Percentiles rank a stretch among this genome's conserved stretches.
Conservation (phyloP, 345 rosid genomes). For the Salix dunnii region DNA sequence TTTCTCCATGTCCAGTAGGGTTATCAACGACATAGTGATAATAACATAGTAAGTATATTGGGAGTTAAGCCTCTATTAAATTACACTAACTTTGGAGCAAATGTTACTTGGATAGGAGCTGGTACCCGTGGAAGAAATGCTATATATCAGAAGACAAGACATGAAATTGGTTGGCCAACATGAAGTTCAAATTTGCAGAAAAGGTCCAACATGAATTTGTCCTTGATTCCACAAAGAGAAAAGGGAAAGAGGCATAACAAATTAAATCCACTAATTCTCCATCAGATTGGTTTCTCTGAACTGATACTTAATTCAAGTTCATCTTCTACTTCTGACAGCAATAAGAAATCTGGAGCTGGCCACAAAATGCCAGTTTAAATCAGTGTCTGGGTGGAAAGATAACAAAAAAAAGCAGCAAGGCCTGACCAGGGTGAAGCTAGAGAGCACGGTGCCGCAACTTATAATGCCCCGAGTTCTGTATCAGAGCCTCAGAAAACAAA, state of each 20-base stretch:
- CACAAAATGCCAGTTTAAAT: slow-evolving; percentile 18
- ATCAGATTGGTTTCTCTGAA: slow-evolving; percentile 22
- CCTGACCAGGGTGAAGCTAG: slow-evolving; percentile 20
- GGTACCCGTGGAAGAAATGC: neutral
- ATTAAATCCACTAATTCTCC: slow-evolving; percentile 8
- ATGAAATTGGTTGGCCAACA: too few relatives aligned
- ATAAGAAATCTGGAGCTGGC: slow-evolving; percentile 17
- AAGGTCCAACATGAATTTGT: slow-evolving; percentile 24
- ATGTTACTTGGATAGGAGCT: neutral
- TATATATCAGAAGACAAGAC: neutral
- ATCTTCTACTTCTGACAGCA: slow-evolving; percentile 24
- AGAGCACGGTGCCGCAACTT: slow-evolving; percentile 8
- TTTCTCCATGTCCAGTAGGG: neutral
- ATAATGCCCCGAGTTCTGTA: slow-evolving; percentile 9
- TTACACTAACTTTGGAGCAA: neutral
- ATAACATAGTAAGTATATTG: neutral
- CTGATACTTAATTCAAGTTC: slow-evolving; percentile 16
- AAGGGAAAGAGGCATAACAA: slow-evolving; percentile 29
- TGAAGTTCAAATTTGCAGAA: slow-evolving; percentile 11
- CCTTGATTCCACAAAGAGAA: slow-evolving; percentile 21
- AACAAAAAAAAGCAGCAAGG: slow-evolving; percentile 22
- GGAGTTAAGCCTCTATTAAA: neutral
- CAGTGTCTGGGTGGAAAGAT: slow-evolving; percentile 24
- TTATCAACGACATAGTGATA: neutral
- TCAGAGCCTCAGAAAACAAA: slow-evolving; percentile 22